phyloP scores from a whole-genome alignment of 345 rosid species.

The Euphorbia pulcherrima region DNA sequence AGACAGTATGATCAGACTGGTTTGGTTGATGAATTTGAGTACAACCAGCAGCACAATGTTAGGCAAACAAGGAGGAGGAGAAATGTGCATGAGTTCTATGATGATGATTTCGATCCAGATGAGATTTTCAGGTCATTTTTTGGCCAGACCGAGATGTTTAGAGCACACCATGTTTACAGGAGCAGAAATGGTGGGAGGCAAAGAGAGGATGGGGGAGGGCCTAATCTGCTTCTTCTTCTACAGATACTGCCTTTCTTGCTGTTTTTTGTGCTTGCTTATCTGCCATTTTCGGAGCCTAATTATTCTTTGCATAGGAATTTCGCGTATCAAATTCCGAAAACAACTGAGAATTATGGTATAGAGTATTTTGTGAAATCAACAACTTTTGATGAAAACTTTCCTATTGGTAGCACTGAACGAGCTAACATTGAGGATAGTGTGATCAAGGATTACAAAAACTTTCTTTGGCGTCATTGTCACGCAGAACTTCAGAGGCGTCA shows the following conservation, averaged over 20 bases:
- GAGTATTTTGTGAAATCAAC: slow-evolving; percentile 70
- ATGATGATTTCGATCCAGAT: slow-evolving; percentile 65
- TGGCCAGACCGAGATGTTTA: slow-evolving; percentile 47
- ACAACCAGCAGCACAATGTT: slow-evolving; percentile 42
- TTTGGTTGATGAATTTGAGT: slow-evolving; percentile 55
- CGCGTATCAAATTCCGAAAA: slow-evolving; percentile 58
- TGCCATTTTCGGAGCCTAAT: slow-evolving; percentile 71
- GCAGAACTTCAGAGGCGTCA: slow-evolving; percentile 67
- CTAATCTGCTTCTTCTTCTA: slow-evolving; percentile 47
- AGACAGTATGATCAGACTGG: slow-evolving; percentile 73
- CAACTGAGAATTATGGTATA: slow-evolving; percentile 60
- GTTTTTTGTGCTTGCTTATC: slow-evolving; percentile 65
- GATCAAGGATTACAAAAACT: slow-evolving; percentile 58
- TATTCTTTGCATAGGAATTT: slow-evolving; percentile 61
- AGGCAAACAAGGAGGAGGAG: slow-evolving; percentile 60
- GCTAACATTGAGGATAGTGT: slow-evolving; percentile 60
- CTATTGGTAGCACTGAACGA: slow-evolving; percentile 61
- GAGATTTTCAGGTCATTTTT: slow-evolving; percentile 79
- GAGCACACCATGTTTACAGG: slow-evolving; percentile 47
- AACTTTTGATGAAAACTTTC: slow-evolving; percentile 60
- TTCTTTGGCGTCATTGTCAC: slow-evolving; percentile 68
- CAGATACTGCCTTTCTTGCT: slow-evolving; percentile 72
- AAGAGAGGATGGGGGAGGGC: slow-evolving; percentile 54
- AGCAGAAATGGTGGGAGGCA: slow-evolving; percentile 34
- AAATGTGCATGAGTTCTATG: slow-evolving; percentile 38